Base-by-base conservation (phyloP, 148 eudicot species). In the Drosera capensis region DNA sequence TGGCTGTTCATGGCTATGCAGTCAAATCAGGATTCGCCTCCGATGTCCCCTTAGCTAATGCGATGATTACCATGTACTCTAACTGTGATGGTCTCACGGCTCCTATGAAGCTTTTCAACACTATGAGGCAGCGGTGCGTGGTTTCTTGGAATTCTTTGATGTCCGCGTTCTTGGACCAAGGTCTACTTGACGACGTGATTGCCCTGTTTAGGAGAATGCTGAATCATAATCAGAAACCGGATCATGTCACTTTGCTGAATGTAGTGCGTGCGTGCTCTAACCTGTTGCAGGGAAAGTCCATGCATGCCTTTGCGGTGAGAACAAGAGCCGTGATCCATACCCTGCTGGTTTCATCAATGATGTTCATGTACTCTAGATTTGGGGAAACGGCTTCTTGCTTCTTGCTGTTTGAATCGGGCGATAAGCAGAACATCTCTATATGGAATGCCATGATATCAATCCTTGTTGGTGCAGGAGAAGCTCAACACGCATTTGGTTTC, bases 111-210 rank as follows among this genome's bases (percentile, higher is more conserved):
- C 48, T 67, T 29, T 73, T 80, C 48, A 31, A 60, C 29, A 42
- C 50, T 12, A 70, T 80, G 79, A 59, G 43, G 0, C 19, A 49
- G 20, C 59, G 51, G 55, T 58, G 55, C 49, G 46, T 70, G 53
- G 50, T 80, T 53, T 75, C 88, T 46, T 80, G 88, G 88, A 80
- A 73, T 54, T 73, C 82, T 29, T 26, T 80, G 64, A 39, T 80
- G 25, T 70, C 82, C 16, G 71, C 77, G 43, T 72, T 64, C 36
- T 51, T 65, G 38, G 24, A 25, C 54, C 58, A 49, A 16, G 57
- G 55, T 45, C 29, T 65, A 43, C 59, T 20, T 2, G 46, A 56
- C 7, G 61, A 72, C 39, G 65, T 57, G 25, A 36, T 62, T 20
- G 15, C 5, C 28, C 52, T 67, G 47, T 62, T 76, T 54, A 55